Conservation (phyloP, 2,329 filamentous ascomycete genomes). For the Teratosphaeria pseudoeucalypti region DNA sequence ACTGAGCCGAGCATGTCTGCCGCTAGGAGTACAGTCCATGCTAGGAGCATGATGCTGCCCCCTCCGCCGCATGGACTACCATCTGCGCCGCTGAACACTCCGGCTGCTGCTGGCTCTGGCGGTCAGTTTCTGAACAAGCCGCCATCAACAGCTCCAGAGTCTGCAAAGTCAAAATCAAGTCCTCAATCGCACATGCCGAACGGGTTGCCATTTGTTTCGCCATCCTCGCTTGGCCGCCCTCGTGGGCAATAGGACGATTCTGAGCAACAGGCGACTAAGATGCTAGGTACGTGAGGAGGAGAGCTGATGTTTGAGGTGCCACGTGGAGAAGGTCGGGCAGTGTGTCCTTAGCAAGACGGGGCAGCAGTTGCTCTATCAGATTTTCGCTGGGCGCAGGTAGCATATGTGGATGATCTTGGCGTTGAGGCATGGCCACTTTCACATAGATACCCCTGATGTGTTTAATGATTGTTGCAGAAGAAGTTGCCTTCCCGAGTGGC, state of each 20-base stretch:
- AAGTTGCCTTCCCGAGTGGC: background rate
- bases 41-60: background rate
- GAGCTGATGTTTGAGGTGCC: background rate
- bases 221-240: background rate
- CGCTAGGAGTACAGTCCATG: background rate
- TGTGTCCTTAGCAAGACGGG: too few relatives aligned
- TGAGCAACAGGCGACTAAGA: background rate
- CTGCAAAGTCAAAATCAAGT: background rate
- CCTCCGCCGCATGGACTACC: background rate
- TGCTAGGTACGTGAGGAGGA: background rate
- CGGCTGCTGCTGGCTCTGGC: background rate
- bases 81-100: background rate
- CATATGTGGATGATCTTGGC: background rate
- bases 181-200: background rate
- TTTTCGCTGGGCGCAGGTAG: too few relatives aligned
- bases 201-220: background rate
- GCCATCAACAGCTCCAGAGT: background rate
- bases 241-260: background rate
- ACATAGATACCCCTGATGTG: background rate
- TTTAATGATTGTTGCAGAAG: background rate
- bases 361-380: too few relatives aligned
- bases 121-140: background rate
- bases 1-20: background rate
- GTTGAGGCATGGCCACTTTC: background rate
- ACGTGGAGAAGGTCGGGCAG: too few relatives aligned